Conservation (phyloP, 2,329 filamentous ascomycete species). For the Fusarium pilosicola region DNA sequence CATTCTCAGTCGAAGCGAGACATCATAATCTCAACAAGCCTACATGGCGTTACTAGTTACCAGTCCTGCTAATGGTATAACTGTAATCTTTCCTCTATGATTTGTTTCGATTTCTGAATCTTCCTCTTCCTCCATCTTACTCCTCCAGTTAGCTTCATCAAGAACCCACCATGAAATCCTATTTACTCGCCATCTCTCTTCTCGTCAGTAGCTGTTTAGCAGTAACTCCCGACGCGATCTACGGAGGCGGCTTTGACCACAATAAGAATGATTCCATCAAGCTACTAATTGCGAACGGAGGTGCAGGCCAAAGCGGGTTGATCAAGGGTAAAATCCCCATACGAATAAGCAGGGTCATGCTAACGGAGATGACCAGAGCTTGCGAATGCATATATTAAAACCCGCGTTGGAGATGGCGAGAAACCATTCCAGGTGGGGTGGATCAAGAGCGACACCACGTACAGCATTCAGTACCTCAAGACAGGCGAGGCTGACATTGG, state of each 20-base stretch:
- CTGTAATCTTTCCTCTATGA: neutral
- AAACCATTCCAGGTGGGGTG: conserved; percentile 55
- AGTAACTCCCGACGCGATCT: conserved; percentile 31
- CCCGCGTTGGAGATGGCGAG: conserved; percentile 23
- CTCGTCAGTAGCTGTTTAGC: neutral
- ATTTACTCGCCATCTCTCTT: neutral
- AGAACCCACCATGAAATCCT: neutral
- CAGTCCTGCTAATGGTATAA: neutral
- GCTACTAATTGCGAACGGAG: conserved; percentile 50
- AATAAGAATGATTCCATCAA: conserved; percentile 20
- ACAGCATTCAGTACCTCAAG: conserved; percentile 56
- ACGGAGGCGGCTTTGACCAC: conserved; percentile 31
- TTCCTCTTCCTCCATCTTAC: neutral
- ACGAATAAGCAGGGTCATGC: neutral
- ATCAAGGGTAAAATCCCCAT: conserved; percentile 31
- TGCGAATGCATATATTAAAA: conserved; percentile 43
- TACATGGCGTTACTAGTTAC: no score
- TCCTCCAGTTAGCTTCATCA: no score
- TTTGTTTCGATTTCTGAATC: fast-evolving
- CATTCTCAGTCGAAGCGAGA: neutral
- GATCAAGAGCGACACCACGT: conserved; percentile 57
- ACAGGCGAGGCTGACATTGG: conserved; percentile 53
- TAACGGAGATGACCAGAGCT: conserved; percentile 24
- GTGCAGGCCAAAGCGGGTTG: conserved; percentile 51
- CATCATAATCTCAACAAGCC: neutral